Evolutionary conservation across 257 asterid genomes (phyloP).

Genomic region (Primulina tabacum): DNA sequence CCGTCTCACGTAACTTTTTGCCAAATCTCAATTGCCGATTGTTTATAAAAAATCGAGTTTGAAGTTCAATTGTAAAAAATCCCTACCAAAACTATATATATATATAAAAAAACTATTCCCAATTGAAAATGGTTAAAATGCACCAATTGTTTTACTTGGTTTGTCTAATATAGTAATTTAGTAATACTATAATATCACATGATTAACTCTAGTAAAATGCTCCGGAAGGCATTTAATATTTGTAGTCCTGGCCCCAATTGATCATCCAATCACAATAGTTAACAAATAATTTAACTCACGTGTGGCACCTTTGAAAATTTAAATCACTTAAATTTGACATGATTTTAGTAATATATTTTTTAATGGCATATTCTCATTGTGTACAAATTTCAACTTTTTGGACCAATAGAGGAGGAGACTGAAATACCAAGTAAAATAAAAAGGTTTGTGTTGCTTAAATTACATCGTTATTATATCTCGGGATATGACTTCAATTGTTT

Average conservation of each 20-base stretch:
- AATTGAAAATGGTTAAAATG: too few relatives aligned
- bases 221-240: conserved; percentile 33
- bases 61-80: too few relatives aligned
- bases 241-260: conserved; percentile 29
- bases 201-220: conserved; percentile 32
- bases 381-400: conserved; percentile 55
- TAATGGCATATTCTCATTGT: conserved; percentile 18
- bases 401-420: conserved; percentile 53
- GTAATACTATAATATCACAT: conserved; percentile 11
- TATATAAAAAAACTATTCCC: too few relatives aligned
- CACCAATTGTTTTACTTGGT: conserved; percentile 1
- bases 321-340: conserved; percentile 34
- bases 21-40: too few relatives aligned
- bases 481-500: conserved; percentile 45
- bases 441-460: conserved; percentile 43
- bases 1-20: too few relatives aligned
- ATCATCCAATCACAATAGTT: conserved; percentile 25
- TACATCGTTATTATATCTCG: conserved; percentile 40
- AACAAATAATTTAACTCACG: conserved; percentile 24
- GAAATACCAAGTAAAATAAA: conserved; percentile 47
- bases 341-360: conserved; percentile 27
- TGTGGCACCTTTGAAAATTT: conserved; percentile 46
- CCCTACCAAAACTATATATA: too few relatives aligned
- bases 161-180: too few relatives aligned
- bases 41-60: too few relatives aligned